phyloP scores from a whole-genome alignment of 179 eudicot genomes.

The Beta macrorhiza region DNA sequence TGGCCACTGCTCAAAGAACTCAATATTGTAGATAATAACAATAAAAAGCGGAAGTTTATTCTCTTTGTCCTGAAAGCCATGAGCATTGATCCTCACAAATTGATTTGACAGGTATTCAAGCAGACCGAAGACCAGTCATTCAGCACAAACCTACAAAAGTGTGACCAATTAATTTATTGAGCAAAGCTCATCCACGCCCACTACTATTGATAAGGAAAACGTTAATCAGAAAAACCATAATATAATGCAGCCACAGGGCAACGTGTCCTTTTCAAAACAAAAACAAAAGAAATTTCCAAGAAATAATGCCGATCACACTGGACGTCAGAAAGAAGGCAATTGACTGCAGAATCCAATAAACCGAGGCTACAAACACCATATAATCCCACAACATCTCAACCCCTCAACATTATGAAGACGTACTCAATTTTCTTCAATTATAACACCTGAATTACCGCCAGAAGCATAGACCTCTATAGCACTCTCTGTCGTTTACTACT shows the following conservation, averaged over 20 bases:
- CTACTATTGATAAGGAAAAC: neutral
- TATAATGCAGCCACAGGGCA: neutral
- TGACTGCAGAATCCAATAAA: neutral
- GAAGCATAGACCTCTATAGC: neutral
- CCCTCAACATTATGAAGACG: neutral
- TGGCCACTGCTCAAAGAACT: slow-evolving; percentile 27
- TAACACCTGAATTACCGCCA: neutral
- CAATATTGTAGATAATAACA: slow-evolving; percentile 5
- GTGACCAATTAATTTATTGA: neutral
- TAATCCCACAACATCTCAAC: neutral
- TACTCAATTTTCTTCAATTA: neutral
- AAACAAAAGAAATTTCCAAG: neutral
- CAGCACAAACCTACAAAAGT: neutral
- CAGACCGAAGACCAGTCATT: neutral
- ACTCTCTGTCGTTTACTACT: neutral
- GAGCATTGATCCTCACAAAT: slow-evolving; percentile 4
- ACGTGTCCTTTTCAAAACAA: neutral
- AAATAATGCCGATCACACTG: neutral
- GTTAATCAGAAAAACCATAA: neutral
- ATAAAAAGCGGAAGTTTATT: neutral
- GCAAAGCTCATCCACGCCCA: neutral
- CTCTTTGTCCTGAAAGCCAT: neutral
- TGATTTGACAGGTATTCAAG: neutral
- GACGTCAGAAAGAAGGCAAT: neutral
- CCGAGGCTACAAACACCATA: neutral